Conservation (phyloP, 75 land plant species). For the Pinus albicaulis region DNA sequence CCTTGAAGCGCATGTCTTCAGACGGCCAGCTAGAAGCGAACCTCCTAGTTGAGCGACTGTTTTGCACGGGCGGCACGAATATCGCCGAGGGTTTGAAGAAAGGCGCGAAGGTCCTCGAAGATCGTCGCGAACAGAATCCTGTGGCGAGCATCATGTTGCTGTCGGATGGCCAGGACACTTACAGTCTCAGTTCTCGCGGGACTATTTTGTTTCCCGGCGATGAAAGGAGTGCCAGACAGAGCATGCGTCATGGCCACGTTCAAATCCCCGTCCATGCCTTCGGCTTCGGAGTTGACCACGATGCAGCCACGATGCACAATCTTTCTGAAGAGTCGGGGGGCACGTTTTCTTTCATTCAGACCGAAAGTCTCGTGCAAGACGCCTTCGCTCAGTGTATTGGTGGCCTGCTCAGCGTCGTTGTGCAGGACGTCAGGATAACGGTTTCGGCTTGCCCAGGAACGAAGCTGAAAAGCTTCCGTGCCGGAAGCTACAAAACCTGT, state of each 20-base stretch:
- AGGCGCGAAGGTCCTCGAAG: slow-evolving; percentile 64
- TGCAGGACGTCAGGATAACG: slow-evolving; percentile 62
- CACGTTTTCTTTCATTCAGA: slow-evolving; percentile 42
- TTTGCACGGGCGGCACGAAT: slow-evolving; percentile 34
- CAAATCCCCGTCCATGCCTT: slow-evolving; percentile 51
- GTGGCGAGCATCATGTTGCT: slow-evolving; percentile 58
- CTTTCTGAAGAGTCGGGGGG: slow-evolving; percentile 37
- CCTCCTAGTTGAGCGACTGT: slow-evolving; percentile 54
- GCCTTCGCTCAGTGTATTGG: slow-evolving; percentile 66
- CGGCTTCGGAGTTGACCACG: slow-evolving; percentile 50
- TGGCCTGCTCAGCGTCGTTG: slow-evolving; percentile 64
- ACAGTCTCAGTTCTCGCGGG: neutral
- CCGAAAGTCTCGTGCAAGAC: slow-evolving; percentile 37
- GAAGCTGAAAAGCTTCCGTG: slow-evolving; percentile 27
- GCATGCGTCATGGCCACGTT: too few relatives aligned
- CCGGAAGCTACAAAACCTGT: slow-evolving; percentile 16
- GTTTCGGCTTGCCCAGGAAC: slow-evolving; percentile 25
- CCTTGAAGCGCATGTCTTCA: slow-evolving; percentile 64
- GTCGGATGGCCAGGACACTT: slow-evolving; percentile 48
- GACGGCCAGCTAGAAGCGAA: slow-evolving; percentile 61
- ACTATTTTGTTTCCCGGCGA: too few relatives aligned
- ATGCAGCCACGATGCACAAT: slow-evolving; percentile 44
- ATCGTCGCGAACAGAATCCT: slow-evolving; percentile 59
- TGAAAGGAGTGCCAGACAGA: too few relatives aligned
- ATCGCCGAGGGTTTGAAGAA: slow-evolving; percentile 69